phyloP scores from a whole-genome alignment of 192 early-diverging fungal genomes.

The Mortierella hygrophila region DNA sequence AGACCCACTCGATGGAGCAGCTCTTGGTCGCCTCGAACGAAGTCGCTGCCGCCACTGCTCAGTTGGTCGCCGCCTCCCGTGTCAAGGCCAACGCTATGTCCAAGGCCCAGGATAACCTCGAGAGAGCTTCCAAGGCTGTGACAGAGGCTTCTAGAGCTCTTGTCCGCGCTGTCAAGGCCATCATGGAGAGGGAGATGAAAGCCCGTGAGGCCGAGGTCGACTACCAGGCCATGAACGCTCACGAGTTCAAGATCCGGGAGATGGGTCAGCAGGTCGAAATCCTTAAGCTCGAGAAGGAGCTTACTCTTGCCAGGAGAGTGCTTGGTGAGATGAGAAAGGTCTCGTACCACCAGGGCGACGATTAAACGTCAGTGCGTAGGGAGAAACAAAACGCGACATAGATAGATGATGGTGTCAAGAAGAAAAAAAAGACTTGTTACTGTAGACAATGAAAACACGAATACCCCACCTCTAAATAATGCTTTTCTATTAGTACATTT shows the following conservation, averaged over 20 bases:
- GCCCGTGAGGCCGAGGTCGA: conserved; percentile 71
- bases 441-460: too few species aligned
- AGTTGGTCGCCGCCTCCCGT: conserved; percentile 94
- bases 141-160: conserved; percentile 91
- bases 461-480: too few species aligned
- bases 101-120: conserved; percentile 93
- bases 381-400: neutral
- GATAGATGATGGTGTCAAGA: neutral
- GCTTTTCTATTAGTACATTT: too few species aligned
- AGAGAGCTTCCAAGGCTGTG: conserved; percentile 93
- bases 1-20: conserved; percentile 92
- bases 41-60: conserved; percentile 95
- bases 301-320: conserved; percentile 85
- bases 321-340: conserved; percentile 94
- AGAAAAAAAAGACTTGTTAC: neutral
- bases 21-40: conserved; percentile 98
- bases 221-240: conserved; percentile 82
- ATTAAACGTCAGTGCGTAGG: conserved; percentile 15
- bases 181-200: conserved; percentile 81
- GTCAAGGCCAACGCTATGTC: conserved; percentile 95
- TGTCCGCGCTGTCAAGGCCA: conserved; percentile 92
- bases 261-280: conserved; percentile 99
- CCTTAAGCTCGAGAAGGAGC: conserved; percentile 94
- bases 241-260: conserved; percentile 95
- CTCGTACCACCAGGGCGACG: conserved; percentile 77